Conservation (phyloP, 495 filamentous ascomycete genomes). For the Talaromyces stipitatus region DNA sequence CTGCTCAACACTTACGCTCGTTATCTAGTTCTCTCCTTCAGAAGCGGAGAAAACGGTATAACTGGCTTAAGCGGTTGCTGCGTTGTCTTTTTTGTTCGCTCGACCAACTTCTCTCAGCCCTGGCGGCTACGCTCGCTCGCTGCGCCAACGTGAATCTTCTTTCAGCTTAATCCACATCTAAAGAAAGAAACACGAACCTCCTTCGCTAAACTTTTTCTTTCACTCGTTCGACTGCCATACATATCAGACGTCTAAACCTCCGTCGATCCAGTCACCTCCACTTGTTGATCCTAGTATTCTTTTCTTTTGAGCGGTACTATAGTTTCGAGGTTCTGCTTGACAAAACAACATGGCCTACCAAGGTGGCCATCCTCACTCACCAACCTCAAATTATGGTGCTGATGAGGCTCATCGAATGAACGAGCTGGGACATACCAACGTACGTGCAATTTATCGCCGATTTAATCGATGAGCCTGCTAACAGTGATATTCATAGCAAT, state of each 20-base stretch:
- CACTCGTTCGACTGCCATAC: neutral
- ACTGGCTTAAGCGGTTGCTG: neutral
- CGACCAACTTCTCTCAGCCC: constrained; percentile 1
- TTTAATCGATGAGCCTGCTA: neutral
- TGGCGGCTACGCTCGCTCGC: constrained; percentile 3
- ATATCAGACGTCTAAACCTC: neutral
- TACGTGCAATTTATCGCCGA: constrained; percentile 29
- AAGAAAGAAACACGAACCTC: neutral
- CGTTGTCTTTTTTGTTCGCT: neutral
- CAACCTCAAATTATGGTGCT: constrained; percentile 24
- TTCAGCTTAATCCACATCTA: constrained; percentile 3
- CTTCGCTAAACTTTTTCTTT: neutral
- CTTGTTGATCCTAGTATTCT: neutral
- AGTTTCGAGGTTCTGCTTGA: neutral
- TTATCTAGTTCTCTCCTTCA: constrained; percentile 6
- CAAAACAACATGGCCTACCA: constrained; percentile 46
- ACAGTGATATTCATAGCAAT: neutral
- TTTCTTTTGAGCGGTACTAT: neutral
- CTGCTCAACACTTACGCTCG: neutral
- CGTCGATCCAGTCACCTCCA: neutral
- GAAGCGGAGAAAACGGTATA: neutral
- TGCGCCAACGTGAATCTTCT: constrained; percentile 3
- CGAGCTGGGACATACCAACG: constrained; percentile 55
- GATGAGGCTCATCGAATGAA: constrained; percentile 58
- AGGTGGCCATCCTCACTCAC: constrained; percentile 25